Percentiles rank a stretch among this genome's conserved stretches.
phyloP scores from a whole-genome alignment of 1,284 basidiomycete species.

The Rhodotorula sp. region DNA sequence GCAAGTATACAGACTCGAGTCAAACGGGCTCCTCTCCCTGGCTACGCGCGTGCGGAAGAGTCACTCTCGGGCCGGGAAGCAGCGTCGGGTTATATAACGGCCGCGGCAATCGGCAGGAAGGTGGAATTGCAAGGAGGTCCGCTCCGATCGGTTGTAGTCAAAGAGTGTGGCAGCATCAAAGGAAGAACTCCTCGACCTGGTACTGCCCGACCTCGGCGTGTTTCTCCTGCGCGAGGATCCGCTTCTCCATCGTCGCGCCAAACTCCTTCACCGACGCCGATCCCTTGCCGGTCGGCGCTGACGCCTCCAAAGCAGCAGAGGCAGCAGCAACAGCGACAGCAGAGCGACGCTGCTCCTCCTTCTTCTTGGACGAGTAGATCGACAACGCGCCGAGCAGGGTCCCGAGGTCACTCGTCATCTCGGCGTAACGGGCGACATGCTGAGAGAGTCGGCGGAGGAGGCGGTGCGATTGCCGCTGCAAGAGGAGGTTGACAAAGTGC shows the following conservation, averaged over 20 bases:
- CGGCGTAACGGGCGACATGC: conserved; percentile 27
- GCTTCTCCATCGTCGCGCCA: conserved; percentile 34
- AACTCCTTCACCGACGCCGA: conserved; percentile 16
- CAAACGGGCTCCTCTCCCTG: too few species aligned
- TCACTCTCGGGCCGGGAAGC: too few species aligned
- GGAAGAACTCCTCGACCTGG: conserved; percentile 34
- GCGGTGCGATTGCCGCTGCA: conserved; percentile 34
- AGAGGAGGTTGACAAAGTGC: conserved; percentile 39
- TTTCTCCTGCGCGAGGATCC: conserved; percentile 39
- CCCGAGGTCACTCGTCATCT: conserved; percentile 24
- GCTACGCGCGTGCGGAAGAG: too few species aligned
- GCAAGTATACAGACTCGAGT: too few species aligned
- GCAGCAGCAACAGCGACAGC: neutral
- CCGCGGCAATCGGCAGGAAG: too few species aligned
- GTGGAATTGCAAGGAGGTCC: too few species aligned
- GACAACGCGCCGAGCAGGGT: conserved; percentile 34
- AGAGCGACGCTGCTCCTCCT: conserved; percentile 11
- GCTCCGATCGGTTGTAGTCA: too few species aligned
- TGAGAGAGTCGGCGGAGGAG: conserved; percentile 36
- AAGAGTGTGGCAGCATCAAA: conserved; percentile 8
- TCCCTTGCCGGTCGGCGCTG: neutral
- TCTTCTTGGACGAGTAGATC: conserved; percentile 30
- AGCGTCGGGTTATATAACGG: too few species aligned
- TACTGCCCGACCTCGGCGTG: conserved; percentile 37
- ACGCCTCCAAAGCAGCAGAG: neutral